Conservation (phyloP, 306 rosid species). For the Cyclanthera cordifolia region DNA sequence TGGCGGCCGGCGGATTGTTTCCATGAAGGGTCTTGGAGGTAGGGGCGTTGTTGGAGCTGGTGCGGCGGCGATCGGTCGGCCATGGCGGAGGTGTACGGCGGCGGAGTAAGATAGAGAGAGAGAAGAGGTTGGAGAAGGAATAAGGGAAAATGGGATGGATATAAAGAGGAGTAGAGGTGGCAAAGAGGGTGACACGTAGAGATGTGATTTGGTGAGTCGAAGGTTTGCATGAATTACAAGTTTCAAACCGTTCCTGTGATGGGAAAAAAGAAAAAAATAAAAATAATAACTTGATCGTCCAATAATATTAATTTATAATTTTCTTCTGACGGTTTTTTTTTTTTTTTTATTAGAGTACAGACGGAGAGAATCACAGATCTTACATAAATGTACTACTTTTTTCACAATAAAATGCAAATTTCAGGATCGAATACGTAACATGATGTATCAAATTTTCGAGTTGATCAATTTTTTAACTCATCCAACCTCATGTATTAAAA, state of each 20-base stretch:
- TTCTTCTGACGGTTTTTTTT: too few species aligned
- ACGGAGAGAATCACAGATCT: too few species aligned
- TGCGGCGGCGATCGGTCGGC: constrained; percentile 24
- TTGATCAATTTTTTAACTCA: too few species aligned
- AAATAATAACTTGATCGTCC: too few species aligned
- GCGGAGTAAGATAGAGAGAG: neutral
- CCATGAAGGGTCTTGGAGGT: neutral
- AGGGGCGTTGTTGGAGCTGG: constrained; percentile 20
- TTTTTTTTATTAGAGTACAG: too few species aligned
- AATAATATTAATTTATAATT: too few species aligned
- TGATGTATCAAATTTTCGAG: too few species aligned
- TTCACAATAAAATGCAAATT: too few species aligned
- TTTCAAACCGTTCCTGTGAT: constrained; percentile 24
- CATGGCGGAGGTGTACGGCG: neutral
- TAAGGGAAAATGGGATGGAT: neutral
- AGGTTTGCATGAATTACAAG: constrained; percentile 68
- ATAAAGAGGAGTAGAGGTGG: constrained; percentile 22
- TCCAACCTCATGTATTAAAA: too few species aligned
- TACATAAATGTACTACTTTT: too few species aligned
- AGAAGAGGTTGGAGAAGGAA: neutral
- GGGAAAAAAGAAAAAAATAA: too few species aligned
- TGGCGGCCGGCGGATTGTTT: constrained; percentile 2
- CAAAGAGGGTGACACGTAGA: constrained; percentile 40
- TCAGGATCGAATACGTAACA: too few species aligned
- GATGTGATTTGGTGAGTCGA: constrained; percentile 34